Evolutionary conservation across 768 basidiomycete genomes (phyloP).

Genomic region (Cystobasidiopsis lactophilus): DNA sequence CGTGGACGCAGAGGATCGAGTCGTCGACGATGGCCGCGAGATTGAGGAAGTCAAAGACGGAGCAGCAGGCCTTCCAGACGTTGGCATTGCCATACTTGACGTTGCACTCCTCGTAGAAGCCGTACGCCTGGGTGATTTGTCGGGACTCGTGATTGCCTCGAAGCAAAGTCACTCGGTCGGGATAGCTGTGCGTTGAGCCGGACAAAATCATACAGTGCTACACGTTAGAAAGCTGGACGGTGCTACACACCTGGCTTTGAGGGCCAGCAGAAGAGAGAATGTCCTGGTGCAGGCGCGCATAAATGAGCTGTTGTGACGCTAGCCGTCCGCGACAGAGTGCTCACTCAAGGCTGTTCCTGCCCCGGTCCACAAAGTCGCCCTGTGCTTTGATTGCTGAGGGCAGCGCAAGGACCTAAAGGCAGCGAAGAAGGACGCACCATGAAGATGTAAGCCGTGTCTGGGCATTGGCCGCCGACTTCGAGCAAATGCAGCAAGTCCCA

Average conservation of each 20-base stretch:
- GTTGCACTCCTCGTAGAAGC: conserved; percentile 98
- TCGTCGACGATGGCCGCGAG: conserved; percentile 92
- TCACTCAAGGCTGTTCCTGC: conserved; percentile 75
- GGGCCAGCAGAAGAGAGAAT: conserved; percentile 60
- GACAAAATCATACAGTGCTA: too few relatives aligned
- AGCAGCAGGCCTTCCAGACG: conserved; percentile 94
- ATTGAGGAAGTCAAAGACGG: conserved; percentile 85
- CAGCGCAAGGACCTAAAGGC: not conserved
- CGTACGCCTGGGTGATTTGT: conserved; percentile 95
- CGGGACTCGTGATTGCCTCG: conserved; percentile 91
- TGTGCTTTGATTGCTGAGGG: conserved; percentile 19
- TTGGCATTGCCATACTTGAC: conserved; percentile 88
- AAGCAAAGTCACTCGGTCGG: conserved; percentile 72
- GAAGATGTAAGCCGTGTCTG: conserved; percentile 10
- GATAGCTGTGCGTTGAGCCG: conserved; percentile 61
- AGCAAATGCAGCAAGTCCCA: conserved; percentile 71
- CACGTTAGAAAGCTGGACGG: not conserved
- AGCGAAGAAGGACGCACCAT: conserved; percentile 5
- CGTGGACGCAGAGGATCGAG: conserved; percentile 77
- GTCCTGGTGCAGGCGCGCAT: conserved; percentile 27
- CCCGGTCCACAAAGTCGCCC: conserved; percentile 96
- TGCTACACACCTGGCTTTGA: conserved; percentile 53
- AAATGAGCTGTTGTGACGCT: not conserved
- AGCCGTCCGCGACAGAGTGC: too few relatives aligned
- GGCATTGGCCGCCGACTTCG: conserved; percentile 25